phyloP scores from a whole-genome alignment of 2,329 filamentous ascomycete species.

The Orbilia oligospora region DNA sequence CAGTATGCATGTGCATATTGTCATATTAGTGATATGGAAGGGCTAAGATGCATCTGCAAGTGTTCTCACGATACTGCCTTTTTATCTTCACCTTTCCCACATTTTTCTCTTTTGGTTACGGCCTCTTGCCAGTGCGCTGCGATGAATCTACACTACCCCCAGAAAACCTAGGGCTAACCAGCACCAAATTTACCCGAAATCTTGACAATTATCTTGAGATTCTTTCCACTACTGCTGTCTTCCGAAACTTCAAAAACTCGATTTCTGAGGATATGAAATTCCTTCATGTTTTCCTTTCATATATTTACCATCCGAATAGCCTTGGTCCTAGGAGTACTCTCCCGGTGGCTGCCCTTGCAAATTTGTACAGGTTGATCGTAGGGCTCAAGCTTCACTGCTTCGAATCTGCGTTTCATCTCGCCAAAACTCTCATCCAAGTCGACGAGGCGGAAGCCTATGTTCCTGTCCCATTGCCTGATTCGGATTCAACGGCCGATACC shows the following conservation, averaged over 20 bases:
- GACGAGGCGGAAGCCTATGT: conserved; percentile 30
- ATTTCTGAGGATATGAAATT: conserved; percentile 21
- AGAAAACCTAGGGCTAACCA: neutral
- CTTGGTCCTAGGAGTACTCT: conserved; percentile 17
- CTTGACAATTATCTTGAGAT: conserved; percentile 19
- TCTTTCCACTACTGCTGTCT: neutral
- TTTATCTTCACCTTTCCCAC: neutral
- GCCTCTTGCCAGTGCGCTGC: conserved; percentile 15
- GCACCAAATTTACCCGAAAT: conserved; percentile 30
- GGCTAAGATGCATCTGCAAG: neutral
- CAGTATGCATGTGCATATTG: too few relatives aligned
- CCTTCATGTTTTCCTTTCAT: neutral
- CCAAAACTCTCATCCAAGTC: conserved; percentile 21
- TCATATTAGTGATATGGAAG: neutral
- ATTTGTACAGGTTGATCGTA: conserved; percentile 26
- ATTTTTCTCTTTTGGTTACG: neutral
- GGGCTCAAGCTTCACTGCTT: conserved; percentile 36
- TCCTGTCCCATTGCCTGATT: conserved; percentile 12
- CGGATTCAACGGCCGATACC: conserved; percentile 18
- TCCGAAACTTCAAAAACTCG: conserved; percentile 24
- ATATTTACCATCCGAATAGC: neutral
- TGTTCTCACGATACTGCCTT: neutral
- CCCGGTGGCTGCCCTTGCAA: conserved; percentile 13
- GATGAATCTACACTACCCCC: neutral
- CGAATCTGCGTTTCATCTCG: neutral